phyloP scores from a whole-genome alignment of 1,284 basidiomycete species.

The Fomes fomentarius region DNA sequence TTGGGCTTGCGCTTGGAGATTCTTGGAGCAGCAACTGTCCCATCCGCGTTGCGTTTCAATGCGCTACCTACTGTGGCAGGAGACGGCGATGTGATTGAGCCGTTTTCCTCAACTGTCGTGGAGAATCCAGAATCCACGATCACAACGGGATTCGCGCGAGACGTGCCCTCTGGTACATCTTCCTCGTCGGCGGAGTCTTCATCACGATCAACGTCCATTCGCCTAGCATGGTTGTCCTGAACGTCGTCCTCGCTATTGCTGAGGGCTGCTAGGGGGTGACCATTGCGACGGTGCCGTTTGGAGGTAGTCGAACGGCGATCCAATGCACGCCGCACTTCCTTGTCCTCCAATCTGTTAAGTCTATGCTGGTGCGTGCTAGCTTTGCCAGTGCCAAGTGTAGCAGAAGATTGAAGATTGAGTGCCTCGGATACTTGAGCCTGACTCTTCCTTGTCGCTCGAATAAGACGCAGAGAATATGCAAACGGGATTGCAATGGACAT shows the following conservation, averaged over 20 bases:
- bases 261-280: conserved; percentile 34
- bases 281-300: conserved; percentile 45
- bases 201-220: conserved; percentile 14
- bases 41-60: conserved; percentile 60
- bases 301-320: conserved; percentile 40
- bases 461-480: conserved; percentile 9
- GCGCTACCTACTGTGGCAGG: conserved; percentile 55
- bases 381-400: conserved; percentile 78
- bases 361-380: conserved; percentile 59
- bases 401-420: conserved; percentile 70
- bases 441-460: conserved; percentile 57
- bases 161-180: conserved; percentile 20
- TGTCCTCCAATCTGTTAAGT: conserved; percentile 62
- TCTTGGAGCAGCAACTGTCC: conserved; percentile 51
- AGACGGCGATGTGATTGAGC: neutral
- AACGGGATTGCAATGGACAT: conserved; percentile 34
- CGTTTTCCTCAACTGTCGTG: conserved; percentile 14
- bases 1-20: conserved; percentile 45
- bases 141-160: conserved; percentile 31
- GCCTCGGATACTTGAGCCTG: conserved; percentile 67
- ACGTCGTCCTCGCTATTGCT: conserved; percentile 38
- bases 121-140: conserved; percentile 34
- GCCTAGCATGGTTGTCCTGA: conserved; percentile 12
- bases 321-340: conserved; percentile 55
- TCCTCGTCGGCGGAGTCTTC: conserved; percentile 2